Conservation (phyloP, 345 rosid genomes). For the Viola odorata region DNA sequence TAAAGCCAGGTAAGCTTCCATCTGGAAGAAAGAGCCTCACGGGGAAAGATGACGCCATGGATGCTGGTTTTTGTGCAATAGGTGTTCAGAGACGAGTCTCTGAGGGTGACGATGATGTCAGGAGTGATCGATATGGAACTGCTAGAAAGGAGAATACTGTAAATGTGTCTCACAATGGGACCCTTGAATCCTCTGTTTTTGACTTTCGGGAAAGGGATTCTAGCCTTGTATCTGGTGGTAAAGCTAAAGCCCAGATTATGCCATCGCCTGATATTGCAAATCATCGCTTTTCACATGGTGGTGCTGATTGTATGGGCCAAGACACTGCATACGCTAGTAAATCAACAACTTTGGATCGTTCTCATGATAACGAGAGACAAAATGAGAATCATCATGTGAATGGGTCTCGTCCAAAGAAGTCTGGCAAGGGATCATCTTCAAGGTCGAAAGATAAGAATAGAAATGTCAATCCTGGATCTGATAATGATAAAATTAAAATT, state of each 20-base stretch:
- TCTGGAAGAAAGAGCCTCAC: slow-evolving; percentile 31
- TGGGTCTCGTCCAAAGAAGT: slow-evolving; percentile 43
- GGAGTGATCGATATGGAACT: slow-evolving; percentile 53
- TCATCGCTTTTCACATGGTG: slow-evolving; percentile 28
- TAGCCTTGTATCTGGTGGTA: slow-evolving; percentile 25
- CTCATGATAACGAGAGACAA: slow-evolving; percentile 38
- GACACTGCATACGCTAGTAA: slow-evolving; percentile 25
- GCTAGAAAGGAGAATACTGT: slow-evolving; percentile 37
- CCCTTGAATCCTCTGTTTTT: slow-evolving; percentile 39
- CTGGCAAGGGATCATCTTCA: slow-evolving; percentile 62
- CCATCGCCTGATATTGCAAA: slow-evolving; percentile 41
- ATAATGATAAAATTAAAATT: slow-evolving; percentile 12
- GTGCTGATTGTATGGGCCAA: slow-evolving; percentile 37
- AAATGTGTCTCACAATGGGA: slow-evolving; percentile 28
- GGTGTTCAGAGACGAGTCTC: slow-evolving; percentile 46
- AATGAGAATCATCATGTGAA: slow-evolving; percentile 37
- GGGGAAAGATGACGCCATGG: slow-evolving; percentile 37
- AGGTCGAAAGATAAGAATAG: slow-evolving; percentile 55
- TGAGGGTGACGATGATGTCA: slow-evolving; percentile 57
- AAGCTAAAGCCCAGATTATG: slow-evolving; percentile 38
- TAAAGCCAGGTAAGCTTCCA: slow-evolving; percentile 38
- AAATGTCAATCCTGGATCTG: slow-evolving; percentile 30
- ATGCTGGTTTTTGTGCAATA: slow-evolving; percentile 31
- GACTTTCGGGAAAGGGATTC: slow-evolving; percentile 44
- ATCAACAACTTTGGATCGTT: slow-evolving; percentile 25